Conservation (phyloP, 2,329 filamentous ascomycete genomes). For the Coniochaeta sp. region DNA sequence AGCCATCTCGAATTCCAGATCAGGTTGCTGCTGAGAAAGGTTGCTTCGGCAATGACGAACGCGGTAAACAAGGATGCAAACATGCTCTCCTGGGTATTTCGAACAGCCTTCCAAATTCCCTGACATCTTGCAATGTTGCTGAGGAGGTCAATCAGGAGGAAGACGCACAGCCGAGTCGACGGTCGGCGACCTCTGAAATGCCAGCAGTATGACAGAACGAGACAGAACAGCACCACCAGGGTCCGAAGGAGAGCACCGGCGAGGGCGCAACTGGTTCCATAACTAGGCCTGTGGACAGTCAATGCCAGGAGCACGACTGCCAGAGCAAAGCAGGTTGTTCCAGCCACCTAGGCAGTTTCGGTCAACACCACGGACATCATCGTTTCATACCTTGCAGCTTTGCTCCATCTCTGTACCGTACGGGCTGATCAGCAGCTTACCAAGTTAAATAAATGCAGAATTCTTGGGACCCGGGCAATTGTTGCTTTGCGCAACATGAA, state of each 20-base stretch:
- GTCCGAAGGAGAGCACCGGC: neutral
- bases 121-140: neutral
- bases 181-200: neutral
- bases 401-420: no score
- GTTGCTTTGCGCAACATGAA: neutral
- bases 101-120: neutral
- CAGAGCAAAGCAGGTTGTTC: neutral
- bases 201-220: neutral
- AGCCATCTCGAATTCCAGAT: constrained; percentile 1
- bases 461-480: neutral
- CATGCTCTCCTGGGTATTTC: neutral
- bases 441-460: neutral
- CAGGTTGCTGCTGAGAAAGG: neutral
- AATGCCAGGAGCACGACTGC: neutral
- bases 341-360: neutral
- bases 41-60: neutral
- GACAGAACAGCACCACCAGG: neutral
- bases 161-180: neutral
- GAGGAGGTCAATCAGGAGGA: neutral
- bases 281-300: neutral
- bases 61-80: neutral
- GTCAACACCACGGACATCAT: neutral
- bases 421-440: neutral
- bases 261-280: neutral
- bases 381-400: neutral